Base-by-base conservation (phyloP, 257 asterid species). In the Przewalskia tangutica region DNA sequence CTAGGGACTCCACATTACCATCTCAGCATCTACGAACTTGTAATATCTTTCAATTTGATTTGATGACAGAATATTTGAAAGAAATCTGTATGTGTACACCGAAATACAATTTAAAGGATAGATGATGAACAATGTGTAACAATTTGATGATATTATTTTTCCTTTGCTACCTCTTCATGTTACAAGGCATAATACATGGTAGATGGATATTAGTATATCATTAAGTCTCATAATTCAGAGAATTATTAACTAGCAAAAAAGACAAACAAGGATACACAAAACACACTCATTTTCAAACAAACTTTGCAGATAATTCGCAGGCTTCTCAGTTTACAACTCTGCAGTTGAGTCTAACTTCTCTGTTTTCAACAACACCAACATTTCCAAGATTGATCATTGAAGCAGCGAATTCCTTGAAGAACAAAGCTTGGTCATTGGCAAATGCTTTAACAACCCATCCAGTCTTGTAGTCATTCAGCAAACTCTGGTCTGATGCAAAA, bases 301-400 rank as follows among this genome's bases (percentile, higher is more conserved):
- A 63, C 44, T 1, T 27, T 2, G 16, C 9, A 27, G 27, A 27
- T 63, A 3, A 5, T 11, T 27, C n/a, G 18, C 70, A 34, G 70
- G 16, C 27, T 50, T 75, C 46, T 89, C 59, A 89, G 78, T 90
- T 86, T 8, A 88, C 89, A 82, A 86, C 87, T 81, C 92, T 91
- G 91, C 97, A 91, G 54, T 85, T 87, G 42, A 79, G 56, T 62
- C 97, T 91, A 34, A 91, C 97, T 81, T 88, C 90, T 40, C 92
- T 97, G 34, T 80, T 53, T 86, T 86, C 92, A 53, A 73, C 34
- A 42, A 90, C 92, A 34, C 92, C 97, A 18, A 91, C 91, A 81
- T 73, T 88, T 82, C 97, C 97, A 83, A 93, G 93, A 77, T 62
- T 88, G 51, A 89, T 84, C 97, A 90, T 93, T 18, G 97, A 86